Conservation (phyloP, 805 yeast genomes). For the Torulaspora microellipsoides region DNA sequence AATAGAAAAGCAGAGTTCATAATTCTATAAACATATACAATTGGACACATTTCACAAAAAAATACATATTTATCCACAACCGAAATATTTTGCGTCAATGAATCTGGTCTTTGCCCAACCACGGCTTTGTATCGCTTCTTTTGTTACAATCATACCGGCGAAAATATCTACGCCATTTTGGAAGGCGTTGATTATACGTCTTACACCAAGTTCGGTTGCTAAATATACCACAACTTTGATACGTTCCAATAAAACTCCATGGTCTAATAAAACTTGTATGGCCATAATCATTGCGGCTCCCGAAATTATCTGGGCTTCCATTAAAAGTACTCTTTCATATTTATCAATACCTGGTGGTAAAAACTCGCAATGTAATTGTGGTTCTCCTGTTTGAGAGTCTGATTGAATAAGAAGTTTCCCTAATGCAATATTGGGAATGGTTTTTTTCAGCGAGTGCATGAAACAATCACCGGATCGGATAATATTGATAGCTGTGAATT, state of each 20-base stretch:
- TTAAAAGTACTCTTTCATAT: constrained; percentile 50
- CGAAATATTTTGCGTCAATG: constrained; percentile 74
- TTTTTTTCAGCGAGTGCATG: constrained; percentile 67
- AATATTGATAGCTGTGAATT: constrained; percentile 68
- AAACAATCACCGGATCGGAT: constrained; percentile 93
- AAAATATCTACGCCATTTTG: constrained; percentile 58
- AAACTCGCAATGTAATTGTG: constrained; percentile 78
- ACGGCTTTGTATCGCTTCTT: constrained; percentile 40
- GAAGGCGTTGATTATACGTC: constrained; percentile 71
- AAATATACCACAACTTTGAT: constrained; percentile 67
- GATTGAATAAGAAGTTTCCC: constrained; percentile 88
- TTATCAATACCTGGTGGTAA: constrained; percentile 46
- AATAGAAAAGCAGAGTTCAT: background rate
- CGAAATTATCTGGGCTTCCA: constrained; percentile 84
- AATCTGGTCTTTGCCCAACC: constrained; percentile 65
- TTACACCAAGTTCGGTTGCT: constrained; percentile 74
- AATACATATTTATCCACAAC: constrained; percentile 33
- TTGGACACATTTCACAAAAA: background rate
- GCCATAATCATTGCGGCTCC: constrained; percentile 98
- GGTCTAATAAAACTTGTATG: constrained; percentile 78
- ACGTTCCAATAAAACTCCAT: constrained; percentile 56
- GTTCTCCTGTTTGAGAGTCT: constrained; percentile 88
- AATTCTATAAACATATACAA: background rate
- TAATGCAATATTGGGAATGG: constrained; percentile 70
- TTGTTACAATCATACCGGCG: constrained; percentile 59